These are phyloP conservation scores for Retiboletus flavoniger DNA, from an alignment of 1,284 basidiomycete genomes.

Conservation along the genomic window DNA sequence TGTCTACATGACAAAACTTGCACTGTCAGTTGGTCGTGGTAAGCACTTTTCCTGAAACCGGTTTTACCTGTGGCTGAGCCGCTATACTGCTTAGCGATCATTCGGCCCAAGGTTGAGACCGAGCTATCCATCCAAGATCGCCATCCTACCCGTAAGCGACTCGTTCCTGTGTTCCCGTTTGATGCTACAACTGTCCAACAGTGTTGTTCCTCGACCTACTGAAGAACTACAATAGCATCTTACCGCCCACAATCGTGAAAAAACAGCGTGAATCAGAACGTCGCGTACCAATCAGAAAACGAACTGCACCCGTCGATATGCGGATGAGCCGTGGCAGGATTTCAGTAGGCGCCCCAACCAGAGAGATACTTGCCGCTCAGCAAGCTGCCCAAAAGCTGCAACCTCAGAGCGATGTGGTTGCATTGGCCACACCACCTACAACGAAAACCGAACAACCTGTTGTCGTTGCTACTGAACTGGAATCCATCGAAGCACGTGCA, in stretches of 20 bases:
- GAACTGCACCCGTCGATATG: slow-evolving; percentile 87
- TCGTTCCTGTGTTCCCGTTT: neutral
- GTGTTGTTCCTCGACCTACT: slow-evolving; percentile 85
- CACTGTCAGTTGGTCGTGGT: slow-evolving; percentile 84
- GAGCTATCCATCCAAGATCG: slow-evolving; percentile 84
- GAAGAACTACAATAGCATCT: slow-evolving; percentile 69
- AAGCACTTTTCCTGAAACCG: slow-evolving; percentile 34
- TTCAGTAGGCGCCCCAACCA: slow-evolving; percentile 72
- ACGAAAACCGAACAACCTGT: slow-evolving; percentile 10
- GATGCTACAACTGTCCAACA: slow-evolving; percentile 23
- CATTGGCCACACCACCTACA: neutral
- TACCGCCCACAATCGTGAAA: slow-evolving; percentile 78
- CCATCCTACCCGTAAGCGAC: slow-evolving; percentile 66
- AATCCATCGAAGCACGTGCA: slow-evolving; percentile 2
- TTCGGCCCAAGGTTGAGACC: slow-evolving; percentile 81
- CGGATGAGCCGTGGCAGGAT: slow-evolving; percentile 71
- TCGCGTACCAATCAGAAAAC: slow-evolving; percentile 77
- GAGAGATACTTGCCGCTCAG: slow-evolving; percentile 80
- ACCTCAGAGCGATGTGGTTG: slow-evolving; percentile 28
- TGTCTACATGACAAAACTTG: slow-evolving; percentile 82
- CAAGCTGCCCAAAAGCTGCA: slow-evolving; percentile 55
- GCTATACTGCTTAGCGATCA: slow-evolving; percentile 52
- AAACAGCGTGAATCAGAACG: slow-evolving; percentile 87
- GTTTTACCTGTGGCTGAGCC: neutral
- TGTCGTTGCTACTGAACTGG: slow-evolving; percentile 11